phyloP scores from a whole-genome alignment of 2,329 filamentous ascomycete genomes.

The Aureobasidium sp. region DNA sequence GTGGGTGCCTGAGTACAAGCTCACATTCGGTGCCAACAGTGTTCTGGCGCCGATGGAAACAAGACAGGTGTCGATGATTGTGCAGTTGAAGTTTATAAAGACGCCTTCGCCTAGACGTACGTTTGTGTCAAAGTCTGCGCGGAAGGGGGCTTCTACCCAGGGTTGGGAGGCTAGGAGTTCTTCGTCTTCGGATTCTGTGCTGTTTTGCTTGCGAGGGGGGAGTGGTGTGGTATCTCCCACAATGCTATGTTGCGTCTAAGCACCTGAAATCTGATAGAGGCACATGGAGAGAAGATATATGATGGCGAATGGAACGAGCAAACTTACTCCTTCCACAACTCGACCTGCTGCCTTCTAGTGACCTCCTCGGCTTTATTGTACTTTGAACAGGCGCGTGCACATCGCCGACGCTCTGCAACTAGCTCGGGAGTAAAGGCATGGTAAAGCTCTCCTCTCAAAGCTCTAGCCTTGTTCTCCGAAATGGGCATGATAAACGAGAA shows the following conservation, averaged over 20 bases:
- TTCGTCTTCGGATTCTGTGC: constrained; percentile 55
- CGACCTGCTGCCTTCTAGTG: constrained; percentile 51
- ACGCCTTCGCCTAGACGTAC: constrained; percentile 60
- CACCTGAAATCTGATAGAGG: background rate
- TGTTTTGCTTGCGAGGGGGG: constrained; percentile 41
- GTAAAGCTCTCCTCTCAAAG: constrained; percentile 51
- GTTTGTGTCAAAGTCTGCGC: constrained; percentile 71
- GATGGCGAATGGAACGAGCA: background rate
- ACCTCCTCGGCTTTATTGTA: constrained; percentile 54
- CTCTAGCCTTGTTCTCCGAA: constrained; percentile 26
- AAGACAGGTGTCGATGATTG: constrained; percentile 66
- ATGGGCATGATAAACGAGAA: background rate
- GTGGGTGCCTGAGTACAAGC: constrained; percentile 66
- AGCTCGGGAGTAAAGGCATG: constrained; percentile 65
- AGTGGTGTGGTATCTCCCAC: constrained; percentile 53
- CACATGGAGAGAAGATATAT: background rate
- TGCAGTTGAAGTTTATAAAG: constrained; percentile 67
- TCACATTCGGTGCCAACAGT: constrained; percentile 69
- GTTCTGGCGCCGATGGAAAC: constrained; percentile 71
- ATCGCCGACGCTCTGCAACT: constrained; percentile 51
- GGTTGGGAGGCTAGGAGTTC: constrained; percentile 54
- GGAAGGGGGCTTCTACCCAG: constrained; percentile 61
- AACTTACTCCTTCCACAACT: constrained; percentile 64
- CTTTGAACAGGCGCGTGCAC: constrained; percentile 49
- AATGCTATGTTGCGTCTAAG: constrained; percentile 40